Percentiles rank a stretch among this genome's conserved stretches.
These are phyloP conservation scores for Vitis rupestris DNA, from an alignment of 164 flowering plant genomes.

Conservation along the genomic window DNA sequence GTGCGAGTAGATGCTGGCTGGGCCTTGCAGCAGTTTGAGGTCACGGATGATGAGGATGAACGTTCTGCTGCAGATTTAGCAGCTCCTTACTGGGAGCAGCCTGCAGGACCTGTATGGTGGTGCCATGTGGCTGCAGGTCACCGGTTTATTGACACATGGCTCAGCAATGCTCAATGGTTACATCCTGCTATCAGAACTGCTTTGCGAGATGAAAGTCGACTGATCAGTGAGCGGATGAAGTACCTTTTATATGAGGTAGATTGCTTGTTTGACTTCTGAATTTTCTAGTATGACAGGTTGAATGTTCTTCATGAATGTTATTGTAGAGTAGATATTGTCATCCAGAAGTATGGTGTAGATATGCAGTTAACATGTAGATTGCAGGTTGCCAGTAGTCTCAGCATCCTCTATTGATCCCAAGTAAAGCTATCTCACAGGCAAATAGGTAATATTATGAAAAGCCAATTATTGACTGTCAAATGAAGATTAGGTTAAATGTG, in stretches of 20 bases:
- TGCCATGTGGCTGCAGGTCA: conserved; percentile 83
- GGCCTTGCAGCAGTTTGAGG: conserved; percentile 47
- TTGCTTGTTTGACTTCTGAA: conserved; percentile 11
- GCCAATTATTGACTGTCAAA: too few relatives aligned
- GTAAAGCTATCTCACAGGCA: too few relatives aligned
- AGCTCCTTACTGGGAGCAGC: conserved; percentile 88
- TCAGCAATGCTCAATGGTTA: conserved; percentile 78
- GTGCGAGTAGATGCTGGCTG: conserved; percentile 65
- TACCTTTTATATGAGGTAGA: conserved; percentile 85
- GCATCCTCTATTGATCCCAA: too few relatives aligned
- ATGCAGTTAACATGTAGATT: too few relatives aligned
- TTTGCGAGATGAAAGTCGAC: conserved; percentile 80
- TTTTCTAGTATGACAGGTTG: conserved; percentile 1
- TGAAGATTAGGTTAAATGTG: too few relatives aligned
- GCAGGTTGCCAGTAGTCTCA: too few relatives aligned
- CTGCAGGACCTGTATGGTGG: conserved; percentile 97
- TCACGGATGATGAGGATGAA: conserved; percentile 55
- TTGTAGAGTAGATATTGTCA: background rate
- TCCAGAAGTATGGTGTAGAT: background rate
- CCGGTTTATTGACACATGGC: conserved; percentile 60
- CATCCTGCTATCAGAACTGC: conserved; percentile 94
- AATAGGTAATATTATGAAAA: too few relatives aligned
- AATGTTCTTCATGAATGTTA: background rate
- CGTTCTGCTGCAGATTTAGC: conserved; percentile 85
- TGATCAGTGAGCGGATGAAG: conserved; percentile 93